Evolutionary conservation across 225 moss, liverwort and hornwort species (phyloP).

Genomic region (Pseudoscleropodium purum): DNA sequence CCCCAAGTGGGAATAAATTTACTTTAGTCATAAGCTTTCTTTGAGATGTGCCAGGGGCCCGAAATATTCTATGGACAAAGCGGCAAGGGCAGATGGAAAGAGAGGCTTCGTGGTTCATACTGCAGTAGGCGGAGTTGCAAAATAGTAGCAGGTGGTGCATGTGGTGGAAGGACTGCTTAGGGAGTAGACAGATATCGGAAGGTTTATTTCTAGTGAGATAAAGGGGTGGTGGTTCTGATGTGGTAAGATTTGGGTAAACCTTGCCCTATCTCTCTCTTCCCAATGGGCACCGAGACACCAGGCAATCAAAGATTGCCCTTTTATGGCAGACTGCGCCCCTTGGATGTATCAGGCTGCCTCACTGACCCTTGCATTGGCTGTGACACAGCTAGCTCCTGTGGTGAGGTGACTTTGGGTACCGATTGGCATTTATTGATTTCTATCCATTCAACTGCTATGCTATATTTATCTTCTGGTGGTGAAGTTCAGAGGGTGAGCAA

Average conservation of each 20-base stretch:
- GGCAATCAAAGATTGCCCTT: conserved; percentile 60
- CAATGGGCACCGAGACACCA: conserved; percentile 38
- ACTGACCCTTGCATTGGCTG: conserved; percentile 12
- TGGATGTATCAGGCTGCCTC: conserved; percentile 13
- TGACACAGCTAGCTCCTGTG: conserved; percentile 4
- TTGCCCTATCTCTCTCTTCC: conserved; percentile 55
- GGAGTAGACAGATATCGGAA: conserved; percentile 56
- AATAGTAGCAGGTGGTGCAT: conserved; percentile 14
- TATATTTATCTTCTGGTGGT: conserved; percentile 11
- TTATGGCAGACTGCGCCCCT: conserved; percentile 19
- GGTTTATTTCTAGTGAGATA: conserved; percentile 24
- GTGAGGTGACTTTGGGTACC: conserved; percentile 30
- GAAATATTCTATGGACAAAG: neutral
- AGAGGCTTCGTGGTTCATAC: neutral
- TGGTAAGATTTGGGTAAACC: conserved; percentile 18
- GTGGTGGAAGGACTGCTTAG: conserved; percentile 14
- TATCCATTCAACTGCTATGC: conserved; percentile 34
- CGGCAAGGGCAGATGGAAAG: neutral
- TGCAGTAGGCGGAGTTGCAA: conserved; percentile 3
- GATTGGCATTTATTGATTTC: conserved; percentile 44
- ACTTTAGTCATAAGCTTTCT: conserved; percentile 1
- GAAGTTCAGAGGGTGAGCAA: neutral
- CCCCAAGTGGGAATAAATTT: neutral
- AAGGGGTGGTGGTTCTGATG: neutral
- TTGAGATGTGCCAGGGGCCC: conserved; percentile 4